Evolutionary conservation across 2,329 filamentous ascomycete species (phyloP).

Genomic region (Phyllosticta citrichinensis): DNA sequence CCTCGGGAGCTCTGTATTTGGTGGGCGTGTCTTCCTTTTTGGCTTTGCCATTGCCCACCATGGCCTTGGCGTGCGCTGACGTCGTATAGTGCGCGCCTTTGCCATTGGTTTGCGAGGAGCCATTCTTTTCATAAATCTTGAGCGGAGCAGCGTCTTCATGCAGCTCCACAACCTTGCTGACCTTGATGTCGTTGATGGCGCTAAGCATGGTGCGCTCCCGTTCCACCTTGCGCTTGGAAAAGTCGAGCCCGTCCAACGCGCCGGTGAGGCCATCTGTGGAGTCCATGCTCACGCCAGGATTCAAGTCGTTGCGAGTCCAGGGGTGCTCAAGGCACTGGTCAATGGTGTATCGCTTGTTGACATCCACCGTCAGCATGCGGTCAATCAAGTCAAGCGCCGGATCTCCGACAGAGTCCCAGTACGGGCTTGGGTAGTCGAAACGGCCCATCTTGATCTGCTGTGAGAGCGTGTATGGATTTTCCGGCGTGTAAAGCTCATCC

Average conservation of each 20-base stretch:
- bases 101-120: constrained; percentile 10
- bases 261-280: constrained; percentile 88
- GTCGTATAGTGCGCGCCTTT: constrained; percentile 5
- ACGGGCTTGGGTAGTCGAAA: constrained; percentile 93
- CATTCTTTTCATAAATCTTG: constrained; percentile 32
- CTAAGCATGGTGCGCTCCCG: constrained; percentile 81
- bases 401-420: constrained; percentile 86
- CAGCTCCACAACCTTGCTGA: constrained; percentile 49
- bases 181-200: constrained; percentile 64
- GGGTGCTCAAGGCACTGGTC: constrained; percentile 87
- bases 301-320: constrained; percentile 55
- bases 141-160: constrained; percentile 39
- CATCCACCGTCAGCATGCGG: constrained; percentile 82
- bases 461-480: constrained; percentile 77
- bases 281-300: constrained; percentile 44
- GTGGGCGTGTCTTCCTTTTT: constrained; percentile 55
- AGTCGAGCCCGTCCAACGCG: constrained; percentile 72
- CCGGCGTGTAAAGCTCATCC: constrained; percentile 71
- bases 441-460: constrained; percentile 82
- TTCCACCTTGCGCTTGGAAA: constrained; percentile 67
- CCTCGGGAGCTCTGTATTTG: constrained; percentile 55
- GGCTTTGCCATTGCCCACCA: constrained; percentile 11
- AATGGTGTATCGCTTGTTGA: constrained; percentile 72
- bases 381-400: constrained; percentile 88
- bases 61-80: constrained; percentile 6